These are phyloP conservation scores for Diaporthe vexans DNA, from an alignment of 2,329 filamentous ascomycete species.

Conservation along the genomic window DNA sequence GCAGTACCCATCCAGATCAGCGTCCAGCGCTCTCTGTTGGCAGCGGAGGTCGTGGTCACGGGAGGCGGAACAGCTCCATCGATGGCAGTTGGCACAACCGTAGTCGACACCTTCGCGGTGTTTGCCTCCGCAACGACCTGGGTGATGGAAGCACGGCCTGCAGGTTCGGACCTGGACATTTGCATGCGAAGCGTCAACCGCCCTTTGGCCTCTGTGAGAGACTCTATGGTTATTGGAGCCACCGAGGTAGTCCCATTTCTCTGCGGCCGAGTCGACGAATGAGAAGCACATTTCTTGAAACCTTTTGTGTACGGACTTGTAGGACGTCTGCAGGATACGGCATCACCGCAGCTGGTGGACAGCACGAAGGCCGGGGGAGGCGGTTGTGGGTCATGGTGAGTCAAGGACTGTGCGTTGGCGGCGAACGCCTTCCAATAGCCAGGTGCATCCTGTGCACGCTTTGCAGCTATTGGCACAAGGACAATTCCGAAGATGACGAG, in stretches of 20 bases:
- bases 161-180: not conserved
- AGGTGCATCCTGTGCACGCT: conserved; percentile 41
- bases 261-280: not conserved
- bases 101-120: not conserved
- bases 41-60: conserved; percentile 41
- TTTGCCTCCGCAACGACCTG: not conserved
- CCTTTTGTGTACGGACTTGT: not conserved
- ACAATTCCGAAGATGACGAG: conserved; percentile 41
- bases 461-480: conserved; percentile 42
- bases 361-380: not conserved
- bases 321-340: not conserved
- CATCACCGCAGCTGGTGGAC: not conserved
- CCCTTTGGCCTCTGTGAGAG: conserved; percentile 64
- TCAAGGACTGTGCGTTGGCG: conserved; percentile 12
- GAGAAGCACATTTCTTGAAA: not conserved
- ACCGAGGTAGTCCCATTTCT: conserved; percentile 21
- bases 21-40: conserved; percentile 45
- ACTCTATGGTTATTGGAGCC: conserved; percentile 61
- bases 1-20: conserved; percentile 46
- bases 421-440: conserved; percentile 40
- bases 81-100: not conserved
- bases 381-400: not conserved
- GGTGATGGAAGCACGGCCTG: not conserved
- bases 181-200: conserved; percentile 50
- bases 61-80: conserved; percentile 13